Conservation (phyloP, 192 early-diverging fungal genomes). For the Podila minutissima region DNA sequence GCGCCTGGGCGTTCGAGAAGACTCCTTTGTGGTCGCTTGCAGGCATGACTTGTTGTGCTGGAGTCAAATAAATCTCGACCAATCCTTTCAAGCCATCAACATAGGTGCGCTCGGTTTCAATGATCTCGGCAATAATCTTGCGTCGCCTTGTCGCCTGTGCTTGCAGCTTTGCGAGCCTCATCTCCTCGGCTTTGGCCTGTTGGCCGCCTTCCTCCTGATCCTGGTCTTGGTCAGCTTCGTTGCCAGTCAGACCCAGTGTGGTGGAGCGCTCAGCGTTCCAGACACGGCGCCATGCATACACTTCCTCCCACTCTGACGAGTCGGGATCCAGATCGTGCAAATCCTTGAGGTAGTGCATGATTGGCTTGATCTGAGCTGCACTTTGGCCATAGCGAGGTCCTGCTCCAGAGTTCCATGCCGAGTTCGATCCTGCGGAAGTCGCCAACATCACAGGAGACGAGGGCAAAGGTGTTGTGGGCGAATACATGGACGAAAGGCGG, state of each 20-base stretch:
- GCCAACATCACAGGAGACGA: constrained; percentile 29
- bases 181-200: constrained; percentile 48
- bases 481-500: constrained; percentile 37
- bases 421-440: background rate
- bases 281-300: constrained; percentile 48
- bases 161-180: constrained; percentile 42
- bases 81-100: constrained; percentile 82
- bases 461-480: constrained; percentile 41
- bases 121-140: constrained; percentile 79
- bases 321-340: constrained; percentile 66
- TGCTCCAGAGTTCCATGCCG: constrained; percentile 12
- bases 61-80: constrained; percentile 59
- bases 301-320: constrained; percentile 52
- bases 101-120: constrained; percentile 89
- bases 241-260: background rate
- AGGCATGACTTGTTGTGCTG: constrained; percentile 56
- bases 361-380: constrained; percentile 20
- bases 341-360: constrained; percentile 67
- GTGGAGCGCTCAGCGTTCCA: constrained; percentile 37
- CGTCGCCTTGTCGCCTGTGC: constrained; percentile 55
- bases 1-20: constrained; percentile 81
- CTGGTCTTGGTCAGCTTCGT: constrained; percentile 8
- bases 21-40: constrained; percentile 67
- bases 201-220: constrained; percentile 9
- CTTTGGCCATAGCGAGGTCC: constrained; percentile 20